Percentiles rank a stretch among this genome's conserved stretches.
Conservation (phyloP, 257 asterid genomes). For the Coffea eugenioides region DNA sequence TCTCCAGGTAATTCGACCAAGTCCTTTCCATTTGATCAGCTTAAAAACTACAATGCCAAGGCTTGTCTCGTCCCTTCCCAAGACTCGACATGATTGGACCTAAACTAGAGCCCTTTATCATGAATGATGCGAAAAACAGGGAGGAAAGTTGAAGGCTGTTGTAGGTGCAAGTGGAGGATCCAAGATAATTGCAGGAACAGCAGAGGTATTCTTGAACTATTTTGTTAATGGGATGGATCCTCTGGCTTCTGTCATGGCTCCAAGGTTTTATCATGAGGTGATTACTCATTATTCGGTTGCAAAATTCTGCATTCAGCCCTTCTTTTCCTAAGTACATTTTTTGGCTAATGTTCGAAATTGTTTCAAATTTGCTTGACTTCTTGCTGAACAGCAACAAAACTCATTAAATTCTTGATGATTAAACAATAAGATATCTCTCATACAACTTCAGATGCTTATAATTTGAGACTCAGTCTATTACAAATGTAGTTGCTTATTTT, state of each 20-base stretch:
- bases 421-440: background rate
- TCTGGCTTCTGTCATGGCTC: slow-evolving; percentile 54
- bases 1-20: slow-evolving; percentile 41
- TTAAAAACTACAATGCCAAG: background rate
- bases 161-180: slow-evolving; percentile 73
- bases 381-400: background rate
- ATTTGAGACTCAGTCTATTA: background rate
- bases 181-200: slow-evolving; percentile 43
- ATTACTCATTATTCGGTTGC: background rate
- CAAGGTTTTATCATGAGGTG: slow-evolving; percentile 70
- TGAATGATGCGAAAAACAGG: slow-evolving; percentile 27
- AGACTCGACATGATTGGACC: background rate
- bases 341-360: background rate
- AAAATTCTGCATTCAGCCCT: background rate
- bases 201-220: slow-evolving; percentile 57
- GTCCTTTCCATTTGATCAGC: background rate
- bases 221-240: slow-evolving; percentile 59
- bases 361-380: background rate
- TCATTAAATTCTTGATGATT: background rate
- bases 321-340: background rate
- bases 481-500: background rate
- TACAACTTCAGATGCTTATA: background rate
- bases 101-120: background rate
- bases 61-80: background rate
- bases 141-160: slow-evolving; percentile 46